Percentiles rank a stretch among this genome's conserved stretches.
These are phyloP conservation scores for Drechmeria coniospora DNA, from an alignment of 2,329 filamentous ascomycete species.

Conservation along the genomic window DNA sequence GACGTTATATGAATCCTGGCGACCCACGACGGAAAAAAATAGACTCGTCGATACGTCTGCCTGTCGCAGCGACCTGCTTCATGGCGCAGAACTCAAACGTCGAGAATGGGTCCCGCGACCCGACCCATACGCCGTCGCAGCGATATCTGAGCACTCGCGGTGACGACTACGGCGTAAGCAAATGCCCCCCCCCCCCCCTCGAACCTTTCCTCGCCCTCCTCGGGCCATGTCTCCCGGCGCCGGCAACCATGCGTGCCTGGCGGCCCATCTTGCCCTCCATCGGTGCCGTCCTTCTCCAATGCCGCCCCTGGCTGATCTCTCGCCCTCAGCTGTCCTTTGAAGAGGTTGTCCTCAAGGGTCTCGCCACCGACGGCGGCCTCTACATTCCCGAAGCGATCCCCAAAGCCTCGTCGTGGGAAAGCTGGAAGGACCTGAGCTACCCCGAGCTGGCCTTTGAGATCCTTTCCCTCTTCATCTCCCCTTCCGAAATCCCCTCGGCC, in stretches of 20 bases:
- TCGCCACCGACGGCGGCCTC: conserved; percentile 73
- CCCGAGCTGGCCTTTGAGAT: conserved; percentile 71
- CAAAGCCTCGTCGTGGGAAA: conserved; percentile 12
- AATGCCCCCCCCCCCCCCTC: conserved; percentile 2
- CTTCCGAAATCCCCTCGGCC: conserved; percentile 60
- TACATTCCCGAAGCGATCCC: conserved; percentile 81
- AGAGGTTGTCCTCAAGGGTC: conserved; percentile 76
- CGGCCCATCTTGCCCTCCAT: no score
- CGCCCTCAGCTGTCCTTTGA: conserved; percentile 64
- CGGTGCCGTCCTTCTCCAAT: background rate
- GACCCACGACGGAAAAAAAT: no score
- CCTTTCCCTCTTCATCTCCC: conserved; percentile 75
- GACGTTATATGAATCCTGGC: no score
- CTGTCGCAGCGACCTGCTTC: no score
- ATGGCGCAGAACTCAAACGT: conserved; percentile 27
- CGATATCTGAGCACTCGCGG: conserved; percentile 36
- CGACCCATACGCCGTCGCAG: conserved; percentile 28
- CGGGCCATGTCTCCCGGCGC: no score
- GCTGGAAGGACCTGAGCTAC: conserved; percentile 68
- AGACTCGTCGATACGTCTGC: no score
- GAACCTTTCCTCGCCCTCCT: conserved; percentile 1
- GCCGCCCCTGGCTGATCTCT: background rate
- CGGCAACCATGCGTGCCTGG: no score
- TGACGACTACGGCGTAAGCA: conserved; percentile 30
- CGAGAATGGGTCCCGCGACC: conserved; percentile 16